Percentiles rank a stretch among this genome's conserved stretches.
Evolutionary conservation across 106 monocot genomes (phyloP).

Genomic region (Dendrobium nobile): DNA sequence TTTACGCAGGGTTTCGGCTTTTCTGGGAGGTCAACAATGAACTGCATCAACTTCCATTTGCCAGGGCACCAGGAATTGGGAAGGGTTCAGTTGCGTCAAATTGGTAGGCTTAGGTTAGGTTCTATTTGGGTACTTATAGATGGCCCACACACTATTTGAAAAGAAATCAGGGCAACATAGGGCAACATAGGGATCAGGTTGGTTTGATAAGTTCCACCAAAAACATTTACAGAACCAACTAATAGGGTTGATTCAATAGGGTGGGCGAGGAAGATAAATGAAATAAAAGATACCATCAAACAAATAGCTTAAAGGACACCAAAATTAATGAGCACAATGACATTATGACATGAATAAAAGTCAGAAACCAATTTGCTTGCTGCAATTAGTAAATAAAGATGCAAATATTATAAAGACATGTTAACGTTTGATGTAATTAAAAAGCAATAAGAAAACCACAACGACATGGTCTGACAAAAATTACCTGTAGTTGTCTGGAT

Average conservation of each 20-base stretch:
- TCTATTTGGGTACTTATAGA: too few relatives aligned
- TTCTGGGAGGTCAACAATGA: not conserved
- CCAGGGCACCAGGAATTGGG: too few relatives aligned
- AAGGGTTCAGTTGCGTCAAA: too few relatives aligned
- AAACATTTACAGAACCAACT: not conserved
- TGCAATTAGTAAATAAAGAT: not conserved
- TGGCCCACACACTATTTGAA: too few relatives aligned
- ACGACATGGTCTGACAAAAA: constrained; percentile 2
- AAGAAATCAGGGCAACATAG: too few relatives aligned
- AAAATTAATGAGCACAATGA: not conserved
- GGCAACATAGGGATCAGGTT: too few relatives aligned
- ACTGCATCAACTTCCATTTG: too few relatives aligned
- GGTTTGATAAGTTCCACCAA: not conserved
- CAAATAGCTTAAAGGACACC: not conserved
- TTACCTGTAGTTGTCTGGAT: constrained; percentile 95
- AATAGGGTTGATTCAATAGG: not conserved
- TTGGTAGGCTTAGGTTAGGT: too few relatives aligned
- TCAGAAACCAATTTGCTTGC: not conserved
- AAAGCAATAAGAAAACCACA: not conserved
- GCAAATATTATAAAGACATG: not conserved
- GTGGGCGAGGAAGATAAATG: not conserved
- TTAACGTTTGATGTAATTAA: not conserved
- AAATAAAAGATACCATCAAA: not conserved
- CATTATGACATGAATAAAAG: not conserved
- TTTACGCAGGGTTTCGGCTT: too few relatives aligned